Conservation (phyloP, 345 rosid genomes). For the Salix koriyanagi region DNA sequence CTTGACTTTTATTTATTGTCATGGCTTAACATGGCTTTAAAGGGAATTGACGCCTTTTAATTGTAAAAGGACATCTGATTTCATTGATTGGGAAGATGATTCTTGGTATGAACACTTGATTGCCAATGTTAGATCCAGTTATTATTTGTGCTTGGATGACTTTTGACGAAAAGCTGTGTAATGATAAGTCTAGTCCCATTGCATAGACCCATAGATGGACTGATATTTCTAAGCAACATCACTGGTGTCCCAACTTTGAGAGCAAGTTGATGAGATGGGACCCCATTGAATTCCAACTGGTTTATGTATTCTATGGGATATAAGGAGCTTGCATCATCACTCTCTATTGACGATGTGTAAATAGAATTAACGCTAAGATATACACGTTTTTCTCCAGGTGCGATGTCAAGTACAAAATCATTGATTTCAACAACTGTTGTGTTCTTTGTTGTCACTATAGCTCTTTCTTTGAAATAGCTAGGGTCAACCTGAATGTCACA, state of each 20-base stretch:
- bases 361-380: too few species aligned
- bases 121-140: neutral
- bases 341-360: too few species aligned
- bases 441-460: neutral
- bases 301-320: too few species aligned
- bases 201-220: neutral
- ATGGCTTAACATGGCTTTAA: neutral
- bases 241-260: too few species aligned
- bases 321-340: too few species aligned
- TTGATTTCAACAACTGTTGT: neutral
- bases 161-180: neutral
- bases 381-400: too few species aligned
- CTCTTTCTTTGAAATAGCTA: neutral
- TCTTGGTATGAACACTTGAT: neutral
- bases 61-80: neutral
- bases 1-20: slow-evolving; percentile 12
- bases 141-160: neutral
- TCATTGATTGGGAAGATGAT: neutral
- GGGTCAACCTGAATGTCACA: too few species aligned
- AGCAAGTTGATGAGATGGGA: too few species aligned
- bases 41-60: neutral
- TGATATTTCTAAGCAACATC: neutral
- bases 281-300: too few species aligned
- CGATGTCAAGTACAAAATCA: neutral
- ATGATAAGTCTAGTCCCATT: slow-evolving; percentile 6